phyloP scores from a whole-genome alignment of 768 basidiomycete genomes.

The Lactarius psammicola region DNA sequence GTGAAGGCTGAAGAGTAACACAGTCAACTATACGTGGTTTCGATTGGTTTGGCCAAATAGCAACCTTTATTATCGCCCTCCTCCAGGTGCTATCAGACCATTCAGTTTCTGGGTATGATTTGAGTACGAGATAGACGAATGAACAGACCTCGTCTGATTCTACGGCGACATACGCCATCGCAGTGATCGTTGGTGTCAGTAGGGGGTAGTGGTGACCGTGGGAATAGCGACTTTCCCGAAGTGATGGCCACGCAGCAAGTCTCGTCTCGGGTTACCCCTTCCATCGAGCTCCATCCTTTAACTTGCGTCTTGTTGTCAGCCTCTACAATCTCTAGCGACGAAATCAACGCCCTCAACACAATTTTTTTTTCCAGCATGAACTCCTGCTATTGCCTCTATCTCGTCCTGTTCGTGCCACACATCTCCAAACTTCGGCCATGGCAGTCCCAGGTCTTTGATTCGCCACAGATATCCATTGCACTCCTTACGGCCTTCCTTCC shows the following conservation, averaged over 20 bases:
- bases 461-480: not conserved
- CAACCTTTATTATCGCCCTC: slow-evolving; percentile 36
- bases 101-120: not conserved
- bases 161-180: slow-evolving; percentile 71
- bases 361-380: no score
- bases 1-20: slow-evolving; percentile 10
- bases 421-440: not conserved
- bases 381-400: no score
- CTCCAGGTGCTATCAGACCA: slow-evolving; percentile 47
- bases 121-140: not conserved
- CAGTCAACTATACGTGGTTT: not conserved
- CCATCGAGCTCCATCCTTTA: no score
- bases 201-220: slow-evolving; percentile 3
- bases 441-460: not conserved
- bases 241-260: no score
- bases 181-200: not conserved
- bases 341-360: no score
- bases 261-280: no score
- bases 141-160: slow-evolving; percentile 64
- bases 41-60: not conserved
- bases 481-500: not conserved
- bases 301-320: no score
- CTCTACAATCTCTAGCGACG: no score
- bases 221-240: no score
- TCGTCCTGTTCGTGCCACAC: no score